These are phyloP conservation scores for Aspergillus carlsbadensis DNA, from an alignment of 495 filamentous ascomycete genomes.

Conservation along the genomic window DNA sequence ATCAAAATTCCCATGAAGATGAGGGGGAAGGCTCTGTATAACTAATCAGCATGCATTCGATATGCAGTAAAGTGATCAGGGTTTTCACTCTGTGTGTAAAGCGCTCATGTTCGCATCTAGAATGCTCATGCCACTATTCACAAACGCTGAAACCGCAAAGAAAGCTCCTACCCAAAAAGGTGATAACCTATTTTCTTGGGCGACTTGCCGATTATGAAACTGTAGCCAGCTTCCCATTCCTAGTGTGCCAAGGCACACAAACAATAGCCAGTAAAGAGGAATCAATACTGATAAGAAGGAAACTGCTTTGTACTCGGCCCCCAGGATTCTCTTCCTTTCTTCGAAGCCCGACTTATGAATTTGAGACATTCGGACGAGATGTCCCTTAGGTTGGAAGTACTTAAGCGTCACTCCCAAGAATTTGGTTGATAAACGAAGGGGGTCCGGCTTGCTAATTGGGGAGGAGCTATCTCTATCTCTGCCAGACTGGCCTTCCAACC, in stretches of 20 bases:
- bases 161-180: constrained; percentile 55
- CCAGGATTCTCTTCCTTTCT: constrained; percentile 72
- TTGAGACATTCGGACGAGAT: constrained; percentile 67
- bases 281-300: constrained; percentile 70
- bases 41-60: constrained; percentile 11
- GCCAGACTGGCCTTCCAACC: constrained; percentile 40
- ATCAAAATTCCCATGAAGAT: constrained; percentile 76
- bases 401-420: constrained; percentile 34
- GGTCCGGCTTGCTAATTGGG: constrained; percentile 19
- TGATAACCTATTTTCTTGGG: constrained; percentile 64
- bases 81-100: constrained; percentile 36
- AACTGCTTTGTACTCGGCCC: constrained; percentile 77
- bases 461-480: constrained; percentile 24
- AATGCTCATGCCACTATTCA: constrained; percentile 84
- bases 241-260: constrained; percentile 69
- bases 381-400: constrained; percentile 42
- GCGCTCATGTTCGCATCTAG: constrained; percentile 75
- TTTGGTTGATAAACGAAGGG: constrained; percentile 22
- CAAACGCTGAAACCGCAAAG: constrained; percentile 69
- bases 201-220: constrained; percentile 53
- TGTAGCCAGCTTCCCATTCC: constrained; percentile 73
- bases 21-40: constrained; percentile 58
- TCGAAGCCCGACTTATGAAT: constrained; percentile 65
- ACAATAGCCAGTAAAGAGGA: constrained; percentile 69
- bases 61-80: not conserved